A percentile compares a stretch with the other conserved stretches of the same genome.
phyloP scores from a whole-genome alignment of 345 rosid genomes.

The Sisymbrium altissimum region DNA sequence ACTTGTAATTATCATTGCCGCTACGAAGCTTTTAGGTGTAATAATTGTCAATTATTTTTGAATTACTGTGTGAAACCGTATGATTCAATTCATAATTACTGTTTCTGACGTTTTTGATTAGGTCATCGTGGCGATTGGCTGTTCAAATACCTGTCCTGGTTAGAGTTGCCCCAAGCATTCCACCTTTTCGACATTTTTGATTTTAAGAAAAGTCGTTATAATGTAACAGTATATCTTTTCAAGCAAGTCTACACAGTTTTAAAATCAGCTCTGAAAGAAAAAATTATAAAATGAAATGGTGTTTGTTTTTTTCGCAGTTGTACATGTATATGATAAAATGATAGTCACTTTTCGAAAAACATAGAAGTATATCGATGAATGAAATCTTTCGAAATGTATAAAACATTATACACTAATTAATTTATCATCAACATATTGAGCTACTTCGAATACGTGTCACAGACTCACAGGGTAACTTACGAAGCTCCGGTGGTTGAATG shows the following conservation, averaged over 20 bases:
- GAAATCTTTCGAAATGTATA: too few relatives aligned
- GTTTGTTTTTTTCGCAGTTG: too few relatives aligned
- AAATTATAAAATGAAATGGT: too few relatives aligned
- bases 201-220: too few relatives aligned
- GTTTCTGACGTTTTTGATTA: slow-evolving; percentile 15
- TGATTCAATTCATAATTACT: background rate
- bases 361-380: too few relatives aligned
- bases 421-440: background rate
- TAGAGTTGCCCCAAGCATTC: background rate
- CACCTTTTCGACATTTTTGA: background rate
- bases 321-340: too few relatives aligned
- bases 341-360: too few relatives aligned
- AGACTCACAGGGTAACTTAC: background rate
- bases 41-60: slow-evolving; percentile 16
- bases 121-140: slow-evolving; percentile 13
- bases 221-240: too few relatives aligned
- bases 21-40: slow-evolving; percentile 20
- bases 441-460: background rate
- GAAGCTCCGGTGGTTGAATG: background rate
- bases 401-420: too few relatives aligned
- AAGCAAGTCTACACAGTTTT: too few relatives aligned
- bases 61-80: slow-evolving; percentile 18
- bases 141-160: background rate
- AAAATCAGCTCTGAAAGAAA: too few relatives aligned
- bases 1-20: background rate